phyloP scores from a whole-genome alignment of 73 alveolate genomes.

The Blepharisma stoltei region DNA sequence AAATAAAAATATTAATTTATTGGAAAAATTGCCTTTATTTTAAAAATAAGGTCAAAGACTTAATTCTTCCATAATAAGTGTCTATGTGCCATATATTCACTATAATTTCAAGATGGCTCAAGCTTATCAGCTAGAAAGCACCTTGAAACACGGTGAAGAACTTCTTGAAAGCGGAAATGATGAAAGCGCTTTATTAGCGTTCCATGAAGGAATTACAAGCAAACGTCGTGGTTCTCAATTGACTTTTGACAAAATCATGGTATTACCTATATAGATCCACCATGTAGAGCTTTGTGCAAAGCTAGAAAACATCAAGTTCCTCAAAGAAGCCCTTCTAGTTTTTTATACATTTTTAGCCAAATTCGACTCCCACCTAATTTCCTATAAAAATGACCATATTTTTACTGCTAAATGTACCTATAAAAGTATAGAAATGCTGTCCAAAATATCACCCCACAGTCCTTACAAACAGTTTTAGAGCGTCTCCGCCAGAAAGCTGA shows the following conservation, averaged over 20 bases:
- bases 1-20: no score
- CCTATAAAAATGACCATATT: no score
- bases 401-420: no score
- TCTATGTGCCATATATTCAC: no score
- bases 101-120: no score
- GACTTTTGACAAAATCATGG: slow-evolving; percentile 20
- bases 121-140: slow-evolving; percentile 4
- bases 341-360: no score
- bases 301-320: not conserved
- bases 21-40: no score
- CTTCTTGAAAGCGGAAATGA: not conserved
- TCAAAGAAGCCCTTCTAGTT: slow-evolving; percentile 23
- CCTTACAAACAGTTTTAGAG: not conserved
- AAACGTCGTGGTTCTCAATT: not conserved
- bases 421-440: slow-evolving; percentile 6
- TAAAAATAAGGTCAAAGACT: no score
- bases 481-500: slow-evolving; percentile 3
- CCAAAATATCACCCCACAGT: slow-evolving; percentile 14
- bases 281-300: slow-evolving; percentile 21
- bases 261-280: not conserved
- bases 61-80: no score
- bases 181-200: slow-evolving; percentile 17
- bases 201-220: slow-evolving; percentile 12
- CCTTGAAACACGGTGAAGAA: slow-evolving; percentile 14
- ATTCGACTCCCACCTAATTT: no score